Evolutionary conservation across 768 basidiomycete genomes (phyloP).

Genomic region (Serpula lacrymans): DNA sequence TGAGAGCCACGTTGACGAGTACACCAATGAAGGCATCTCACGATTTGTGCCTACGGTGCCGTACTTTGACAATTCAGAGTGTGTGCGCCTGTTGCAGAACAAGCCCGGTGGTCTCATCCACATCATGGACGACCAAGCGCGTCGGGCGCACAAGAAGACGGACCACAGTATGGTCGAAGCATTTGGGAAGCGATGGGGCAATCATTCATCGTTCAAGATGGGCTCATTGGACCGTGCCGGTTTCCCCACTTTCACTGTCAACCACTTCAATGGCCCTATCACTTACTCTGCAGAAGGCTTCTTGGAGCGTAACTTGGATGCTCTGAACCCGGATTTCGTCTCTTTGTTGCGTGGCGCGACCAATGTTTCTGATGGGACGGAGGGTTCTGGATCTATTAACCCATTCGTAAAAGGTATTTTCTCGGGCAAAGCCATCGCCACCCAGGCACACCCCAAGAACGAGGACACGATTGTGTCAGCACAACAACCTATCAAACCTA

Average conservation of each 20-base stretch:
- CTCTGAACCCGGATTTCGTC: conserved; percentile 91
- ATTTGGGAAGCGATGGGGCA: conserved; percentile 91
- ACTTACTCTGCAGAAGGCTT: conserved; percentile 90
- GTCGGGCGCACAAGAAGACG: conserved; percentile 83
- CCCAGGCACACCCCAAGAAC: conserved; percentile 86
- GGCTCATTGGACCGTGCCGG: conserved; percentile 74
- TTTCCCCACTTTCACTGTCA: conserved; percentile 84
- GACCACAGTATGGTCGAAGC: conserved; percentile 94
- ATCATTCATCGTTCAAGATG: conserved; percentile 88
- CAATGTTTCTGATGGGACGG: conserved; percentile 41
- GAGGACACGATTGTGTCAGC: conserved; percentile 96
- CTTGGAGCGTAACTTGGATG: conserved; percentile 84
- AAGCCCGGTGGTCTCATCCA: conserved; percentile 89
- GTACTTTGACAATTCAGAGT: conserved; percentile 91
- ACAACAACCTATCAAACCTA: conserved; percentile 90
- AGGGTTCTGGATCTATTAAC: conserved; percentile 78
- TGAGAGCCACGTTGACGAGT: conserved; percentile 79
- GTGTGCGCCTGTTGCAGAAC: conserved; percentile 81
- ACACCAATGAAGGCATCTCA: conserved; percentile 76
- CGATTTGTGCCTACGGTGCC: conserved; percentile 64
- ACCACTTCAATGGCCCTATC: conserved; percentile 88
- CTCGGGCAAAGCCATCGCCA: conserved; percentile 84
- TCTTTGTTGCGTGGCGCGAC: conserved; percentile 72
- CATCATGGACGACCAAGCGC: conserved; percentile 97
- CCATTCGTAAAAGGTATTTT: conserved; percentile 92